Base-by-base conservation (phyloP, 495 filamentous ascomycete genomes). In the Penicillium chermesinum region DNA sequence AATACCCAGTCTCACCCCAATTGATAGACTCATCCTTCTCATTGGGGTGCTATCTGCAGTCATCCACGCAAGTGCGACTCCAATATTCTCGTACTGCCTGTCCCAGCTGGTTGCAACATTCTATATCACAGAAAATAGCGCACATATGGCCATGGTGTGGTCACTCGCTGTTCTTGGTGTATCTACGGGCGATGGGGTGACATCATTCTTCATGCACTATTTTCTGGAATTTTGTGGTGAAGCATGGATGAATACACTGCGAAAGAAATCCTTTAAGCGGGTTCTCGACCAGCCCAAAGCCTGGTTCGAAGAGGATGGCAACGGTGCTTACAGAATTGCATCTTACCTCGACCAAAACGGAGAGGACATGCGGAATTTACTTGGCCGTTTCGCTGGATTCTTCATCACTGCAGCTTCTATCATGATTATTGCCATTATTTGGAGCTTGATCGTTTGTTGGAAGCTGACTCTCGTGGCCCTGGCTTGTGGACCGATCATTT, bases 321-420 rank as follows among this genome's bases (percentile, higher is more conserved):
- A 96, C 65, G 77, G 71, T 0, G 66, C 86, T 1, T 65, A 71
- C 5, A 67, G 74, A 22, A 74, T 98, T 13, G 78, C 71, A 0
- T 79, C 86, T 44, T 86, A 79, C 41, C 77, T 96, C 3, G 88
- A 93, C 55, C 77, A 87, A 40, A 85, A 91, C 56, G 87, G 83
- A 2, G 93, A 97, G 64, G 88, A 95, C 57, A 91, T 91, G 78
- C 77, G 85, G 3, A 88, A 89, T 49, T 61, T 97, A 0, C 68
- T 95, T 2, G 85, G 87, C 8, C 79, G 86, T 34, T 96, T 94
- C 58, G 79, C 82, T 5, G 85, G 82, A 2, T 80, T 83, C 35
- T 60, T 85, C 0, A 76, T 90, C 12, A 78, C 87, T 4, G 80
- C 83, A 3, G 57, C 72, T 4, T 44, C 77, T 8, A 89, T 93